These are phyloP conservation scores for Curvularia eragrostidis DNA, from an alignment of 2,329 filamentous ascomycete species.

Conservation along the genomic window DNA sequence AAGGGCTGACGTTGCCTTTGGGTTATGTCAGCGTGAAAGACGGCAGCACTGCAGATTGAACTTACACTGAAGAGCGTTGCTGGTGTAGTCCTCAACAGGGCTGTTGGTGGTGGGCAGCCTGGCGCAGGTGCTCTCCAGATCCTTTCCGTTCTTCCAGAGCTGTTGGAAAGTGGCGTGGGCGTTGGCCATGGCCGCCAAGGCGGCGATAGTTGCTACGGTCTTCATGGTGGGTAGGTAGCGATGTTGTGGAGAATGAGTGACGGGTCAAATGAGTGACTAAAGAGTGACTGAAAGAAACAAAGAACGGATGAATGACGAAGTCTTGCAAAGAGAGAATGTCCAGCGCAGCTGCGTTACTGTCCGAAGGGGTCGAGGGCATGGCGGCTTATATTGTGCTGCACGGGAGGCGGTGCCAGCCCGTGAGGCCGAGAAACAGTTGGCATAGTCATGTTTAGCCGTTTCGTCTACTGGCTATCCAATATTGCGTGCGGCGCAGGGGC, in stretches of 20 bases:
- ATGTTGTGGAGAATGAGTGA: constrained; percentile 26
- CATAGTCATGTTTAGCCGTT: constrained; percentile 29
- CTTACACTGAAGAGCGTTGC: constrained; percentile 40
- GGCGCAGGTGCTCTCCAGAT: constrained; percentile 39
- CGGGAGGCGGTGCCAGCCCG: constrained; percentile 21
- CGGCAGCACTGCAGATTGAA: neutral
- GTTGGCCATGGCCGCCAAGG: constrained; percentile 36
- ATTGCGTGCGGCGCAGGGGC: constrained; percentile 25
- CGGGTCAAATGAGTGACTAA: constrained; percentile 28
- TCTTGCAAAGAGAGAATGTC: constrained; percentile 36
- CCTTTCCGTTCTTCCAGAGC: constrained; percentile 41
- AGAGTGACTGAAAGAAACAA: constrained; percentile 33
- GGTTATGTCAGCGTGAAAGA: constrained; percentile 1
- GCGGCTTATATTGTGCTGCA: constrained; percentile 30
- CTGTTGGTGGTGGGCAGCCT: constrained; percentile 38
- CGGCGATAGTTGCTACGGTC: constrained; percentile 36
- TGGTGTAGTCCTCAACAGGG: constrained; percentile 40
- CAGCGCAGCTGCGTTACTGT: constrained; percentile 42
- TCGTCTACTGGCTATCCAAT: constrained; percentile 36
- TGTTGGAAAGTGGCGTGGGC: constrained; percentile 42
- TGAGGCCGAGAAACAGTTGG: constrained; percentile 27
- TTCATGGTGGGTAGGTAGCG: constrained; percentile 29
- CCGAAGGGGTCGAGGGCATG: constrained; percentile 11
- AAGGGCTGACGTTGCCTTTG: constrained; percentile 35
- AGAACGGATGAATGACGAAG: constrained; percentile 23